Percentiles rank a stretch among this genome's conserved stretches.
phyloP scores from a whole-genome alignment of 805 yeast species.

The Lipomyces spencermartinsiae region DNA sequence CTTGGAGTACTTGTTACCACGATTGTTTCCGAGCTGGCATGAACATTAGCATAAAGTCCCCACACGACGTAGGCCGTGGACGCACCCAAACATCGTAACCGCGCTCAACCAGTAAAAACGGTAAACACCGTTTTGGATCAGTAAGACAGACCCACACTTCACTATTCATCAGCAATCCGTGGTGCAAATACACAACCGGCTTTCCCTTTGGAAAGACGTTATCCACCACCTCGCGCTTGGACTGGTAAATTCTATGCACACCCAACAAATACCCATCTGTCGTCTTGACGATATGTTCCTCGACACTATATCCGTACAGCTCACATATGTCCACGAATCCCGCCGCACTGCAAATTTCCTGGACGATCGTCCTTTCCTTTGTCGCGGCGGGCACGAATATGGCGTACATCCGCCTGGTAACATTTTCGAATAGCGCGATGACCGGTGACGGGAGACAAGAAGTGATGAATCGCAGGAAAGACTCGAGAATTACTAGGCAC shows the following conservation, averaged over 20 bases:
- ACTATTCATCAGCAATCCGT: constrained; percentile 87
- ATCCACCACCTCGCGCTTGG: constrained; percentile 25
- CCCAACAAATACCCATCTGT: constrained; percentile 25
- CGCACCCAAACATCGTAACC: constrained; percentile 76
- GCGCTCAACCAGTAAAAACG: constrained; percentile 73
- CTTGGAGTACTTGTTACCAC: constrained; percentile 91
- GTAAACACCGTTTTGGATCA: constrained; percentile 62
- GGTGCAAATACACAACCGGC: constrained; percentile 80
- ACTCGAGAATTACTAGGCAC: constrained; percentile 44
- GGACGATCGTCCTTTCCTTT: constrained; percentile 40
- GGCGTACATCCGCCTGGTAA: constrained; percentile 32
- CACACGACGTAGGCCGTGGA: too few species aligned
- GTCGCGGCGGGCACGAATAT: constrained; percentile 19
- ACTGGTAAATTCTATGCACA: constrained; percentile 47
- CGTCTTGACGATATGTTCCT: constrained; percentile 62
- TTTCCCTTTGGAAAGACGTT: constrained; percentile 12
- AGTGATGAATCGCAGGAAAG: constrained; percentile 43
- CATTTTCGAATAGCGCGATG: constrained; percentile 40
- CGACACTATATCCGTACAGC: constrained; percentile 71
- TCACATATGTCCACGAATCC: constrained; percentile 69
- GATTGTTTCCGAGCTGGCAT: constrained; percentile 85
- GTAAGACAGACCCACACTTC: constrained; percentile 75
- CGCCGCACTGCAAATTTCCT: constrained; percentile 53
- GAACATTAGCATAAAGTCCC: neutral
- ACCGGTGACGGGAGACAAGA: constrained; percentile 42